A percentile compares a stretch with the other conserved stretches of the same genome.
phyloP scores from a whole-genome alignment of 1,284 basidiomycete genomes.

The Tilletia walkeri region DNA sequence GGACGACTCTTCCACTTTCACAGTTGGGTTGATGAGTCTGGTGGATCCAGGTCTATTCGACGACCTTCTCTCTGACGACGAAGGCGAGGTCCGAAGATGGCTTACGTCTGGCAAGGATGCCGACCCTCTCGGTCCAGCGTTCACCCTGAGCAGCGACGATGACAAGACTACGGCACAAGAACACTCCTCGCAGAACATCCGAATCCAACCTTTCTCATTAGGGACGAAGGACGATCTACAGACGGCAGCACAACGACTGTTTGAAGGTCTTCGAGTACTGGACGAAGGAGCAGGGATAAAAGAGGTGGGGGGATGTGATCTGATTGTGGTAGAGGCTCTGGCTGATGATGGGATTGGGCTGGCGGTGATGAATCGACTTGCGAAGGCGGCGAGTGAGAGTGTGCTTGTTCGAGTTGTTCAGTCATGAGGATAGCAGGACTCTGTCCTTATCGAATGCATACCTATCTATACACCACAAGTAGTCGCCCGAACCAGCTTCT shows the following conservation, averaged over 20 bases:
- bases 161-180: too few relatives aligned
- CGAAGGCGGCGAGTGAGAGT: constrained; percentile 71
- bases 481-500: too few relatives aligned
- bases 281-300: constrained; percentile 60
- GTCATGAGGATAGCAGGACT: too few relatives aligned
- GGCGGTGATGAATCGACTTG: constrained; percentile 96
- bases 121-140: not conserved
- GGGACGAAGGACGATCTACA: constrained; percentile 67
- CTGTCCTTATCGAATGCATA: too few relatives aligned
- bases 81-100: not conserved
- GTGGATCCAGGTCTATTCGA: constrained; percentile 57
- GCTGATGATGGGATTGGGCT: constrained; percentile 78
- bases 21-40: constrained; percentile 70
- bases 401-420: constrained; percentile 23
- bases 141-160: not conserved
- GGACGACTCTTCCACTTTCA: constrained; percentile 38
- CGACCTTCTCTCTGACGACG: not conserved
- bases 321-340: constrained; percentile 85
- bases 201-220: constrained; percentile 59
- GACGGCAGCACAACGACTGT: constrained; percentile 75
- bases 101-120: not conserved
- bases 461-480: too few relatives aligned
- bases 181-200: not conserved
- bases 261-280: constrained; percentile 80
- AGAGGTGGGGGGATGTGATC: constrained; percentile 64